A percentile compares a stretch with the other conserved stretches of the same genome.
Evolutionary conservation across 2,329 filamentous ascomycete species (phyloP).

Genomic region (Cordyceps farinosa): DNA sequence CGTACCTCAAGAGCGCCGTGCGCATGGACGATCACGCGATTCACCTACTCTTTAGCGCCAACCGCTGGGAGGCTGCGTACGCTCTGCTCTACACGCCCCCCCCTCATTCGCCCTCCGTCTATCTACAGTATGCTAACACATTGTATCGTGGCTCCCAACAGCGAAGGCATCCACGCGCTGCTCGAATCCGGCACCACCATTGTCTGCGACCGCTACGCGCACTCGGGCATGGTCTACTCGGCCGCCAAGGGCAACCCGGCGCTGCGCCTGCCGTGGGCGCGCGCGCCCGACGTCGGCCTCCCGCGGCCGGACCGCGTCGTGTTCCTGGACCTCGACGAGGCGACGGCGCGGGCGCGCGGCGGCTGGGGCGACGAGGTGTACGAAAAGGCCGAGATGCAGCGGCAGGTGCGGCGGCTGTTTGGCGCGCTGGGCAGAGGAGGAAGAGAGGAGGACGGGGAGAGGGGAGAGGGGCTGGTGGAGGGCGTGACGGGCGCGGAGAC

Average conservation of each 20-base stretch:
- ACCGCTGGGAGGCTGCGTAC: constrained; percentile 75
- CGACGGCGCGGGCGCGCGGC: constrained; percentile 69
- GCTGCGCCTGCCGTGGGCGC: constrained; percentile 74
- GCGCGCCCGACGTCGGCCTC: constrained; percentile 78
- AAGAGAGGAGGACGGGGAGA: constrained; percentile 33
- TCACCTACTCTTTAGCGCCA: constrained; percentile 85
- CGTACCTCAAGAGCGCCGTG: constrained; percentile 68
- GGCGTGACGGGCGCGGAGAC: constrained; percentile 23
- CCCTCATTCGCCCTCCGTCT: too few species aligned
- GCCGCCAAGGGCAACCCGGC: constrained; percentile 76
- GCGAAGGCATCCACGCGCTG: constrained; percentile 48
- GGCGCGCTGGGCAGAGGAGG: constrained; percentile 50
- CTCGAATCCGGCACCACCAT: constrained; percentile 68
- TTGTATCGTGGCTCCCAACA: constrained; percentile 24
- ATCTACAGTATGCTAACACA: not conserved
- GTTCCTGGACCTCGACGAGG: constrained; percentile 78
- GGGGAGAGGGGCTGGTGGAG: constrained; percentile 25
- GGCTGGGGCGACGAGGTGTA: constrained; percentile 89
- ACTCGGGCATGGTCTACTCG: constrained; percentile 89
- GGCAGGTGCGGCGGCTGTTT: constrained; percentile 72
- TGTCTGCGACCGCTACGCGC: constrained; percentile 90
- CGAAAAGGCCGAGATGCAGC: constrained; percentile 80
- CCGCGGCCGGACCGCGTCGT: constrained; percentile 83
- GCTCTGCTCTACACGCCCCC: constrained; percentile 25
- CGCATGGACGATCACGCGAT: constrained; percentile 85